Evolutionary conservation across 2,329 filamentous ascomycete species (phyloP).

Genomic region (Pseudocercospora pini-densiflorae): DNA sequence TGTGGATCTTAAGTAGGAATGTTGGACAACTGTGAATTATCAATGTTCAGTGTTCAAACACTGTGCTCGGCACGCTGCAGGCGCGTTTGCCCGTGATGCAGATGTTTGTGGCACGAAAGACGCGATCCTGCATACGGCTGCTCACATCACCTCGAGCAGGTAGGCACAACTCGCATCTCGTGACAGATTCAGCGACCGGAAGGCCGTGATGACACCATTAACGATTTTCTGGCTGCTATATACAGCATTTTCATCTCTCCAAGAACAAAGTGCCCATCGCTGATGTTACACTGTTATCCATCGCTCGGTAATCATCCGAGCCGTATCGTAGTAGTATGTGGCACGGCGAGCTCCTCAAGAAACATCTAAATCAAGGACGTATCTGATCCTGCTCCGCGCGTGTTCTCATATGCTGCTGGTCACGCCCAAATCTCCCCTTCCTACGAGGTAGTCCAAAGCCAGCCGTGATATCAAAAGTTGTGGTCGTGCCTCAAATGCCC

Average conservation of each 20-base stretch:
- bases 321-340: neutral
- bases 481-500: neutral
- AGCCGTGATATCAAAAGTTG: neutral
- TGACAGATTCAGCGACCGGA: too few species aligned
- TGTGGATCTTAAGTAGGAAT: too few species aligned
- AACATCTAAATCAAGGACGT: conserved; percentile 4
- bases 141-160: too few species aligned
- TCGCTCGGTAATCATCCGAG: neutral
- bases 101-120: too few species aligned
- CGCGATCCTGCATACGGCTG: too few species aligned
- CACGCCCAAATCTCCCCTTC: neutral
- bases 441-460: neutral
- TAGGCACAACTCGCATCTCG: too few species aligned
- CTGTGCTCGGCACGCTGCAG: too few species aligned
- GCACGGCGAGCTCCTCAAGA: conserved; percentile 5
- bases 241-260: neutral
- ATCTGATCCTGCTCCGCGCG: conserved; percentile 1
- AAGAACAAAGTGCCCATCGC: neutral
- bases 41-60: too few species aligned
- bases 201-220: neutral
- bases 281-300: conserved; percentile 4
- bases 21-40: too few species aligned
- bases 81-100: too few species aligned
- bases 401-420: neutral
- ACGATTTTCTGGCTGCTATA: neutral